Evolutionary conservation across 1,284 basidiomycete species (phyloP).

Genomic region (Pseudozyma hubeiensis): DNA sequence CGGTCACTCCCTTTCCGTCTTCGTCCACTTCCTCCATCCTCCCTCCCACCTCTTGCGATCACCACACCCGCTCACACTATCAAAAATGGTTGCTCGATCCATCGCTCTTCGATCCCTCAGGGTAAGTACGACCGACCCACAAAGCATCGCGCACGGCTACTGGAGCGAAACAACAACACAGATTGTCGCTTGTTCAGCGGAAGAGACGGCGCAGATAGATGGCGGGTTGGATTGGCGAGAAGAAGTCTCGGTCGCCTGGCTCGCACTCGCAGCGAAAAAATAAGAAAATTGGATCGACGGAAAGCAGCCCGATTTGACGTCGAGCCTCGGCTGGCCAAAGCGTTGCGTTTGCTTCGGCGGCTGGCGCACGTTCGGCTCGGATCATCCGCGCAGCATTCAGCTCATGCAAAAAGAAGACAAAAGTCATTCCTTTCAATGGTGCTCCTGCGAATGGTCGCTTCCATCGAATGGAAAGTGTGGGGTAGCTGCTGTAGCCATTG

Average conservation of each 20-base stretch:
- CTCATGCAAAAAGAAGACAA: neutral
- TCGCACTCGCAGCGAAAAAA: neutral
- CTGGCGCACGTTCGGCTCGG: neutral
- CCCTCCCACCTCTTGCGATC: slow-evolving; percentile 4
- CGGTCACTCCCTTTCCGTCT: neutral
- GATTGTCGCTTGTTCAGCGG: too few species aligned
- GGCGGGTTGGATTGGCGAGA: too few species aligned
- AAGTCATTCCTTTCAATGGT: too few species aligned
- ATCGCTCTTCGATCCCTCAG: slow-evolving; percentile 46
- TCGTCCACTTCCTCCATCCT: slow-evolving; percentile 7
- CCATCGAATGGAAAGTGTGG: neutral
- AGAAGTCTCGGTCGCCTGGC: too few species aligned
- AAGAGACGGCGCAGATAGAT: too few species aligned
- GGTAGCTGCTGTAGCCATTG: neutral
- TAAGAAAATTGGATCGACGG: slow-evolving; percentile 1
- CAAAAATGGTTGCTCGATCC: slow-evolving; percentile 50
- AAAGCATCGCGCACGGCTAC: neutral
- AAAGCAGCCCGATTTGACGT: neutral
- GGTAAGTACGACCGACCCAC: slow-evolving; percentile 25
- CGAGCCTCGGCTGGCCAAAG: neutral
- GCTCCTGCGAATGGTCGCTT: too few species aligned
- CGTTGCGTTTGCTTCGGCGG: neutral
- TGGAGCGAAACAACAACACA: neutral
- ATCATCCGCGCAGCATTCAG: neutral
- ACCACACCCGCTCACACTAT: neutral